Conservation (phyloP, 345 rosid species). For the Punica granatum region DNA sequence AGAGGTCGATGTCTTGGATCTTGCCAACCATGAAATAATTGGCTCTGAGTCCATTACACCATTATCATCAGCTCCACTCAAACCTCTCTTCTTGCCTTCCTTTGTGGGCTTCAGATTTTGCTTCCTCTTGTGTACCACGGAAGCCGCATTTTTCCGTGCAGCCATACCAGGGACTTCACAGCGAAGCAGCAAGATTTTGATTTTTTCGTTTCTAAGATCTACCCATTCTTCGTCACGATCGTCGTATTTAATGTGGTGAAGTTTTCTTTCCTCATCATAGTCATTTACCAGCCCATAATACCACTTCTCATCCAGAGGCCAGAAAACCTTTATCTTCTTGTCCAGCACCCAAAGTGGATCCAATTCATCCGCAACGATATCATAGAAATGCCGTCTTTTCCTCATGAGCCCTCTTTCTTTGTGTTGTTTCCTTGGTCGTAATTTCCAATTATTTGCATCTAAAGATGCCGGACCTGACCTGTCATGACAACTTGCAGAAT, state of each 20-base stretch:
- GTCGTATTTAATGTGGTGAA: slow-evolving; percentile 91
- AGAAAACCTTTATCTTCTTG: slow-evolving; percentile 71
- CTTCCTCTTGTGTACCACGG: slow-evolving; percentile 27
- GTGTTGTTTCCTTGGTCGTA: slow-evolving; percentile 62
- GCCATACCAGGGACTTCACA: slow-evolving; percentile 62
- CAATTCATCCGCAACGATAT: slow-evolving; percentile 55
- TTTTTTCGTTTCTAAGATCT: slow-evolving; percentile 67
- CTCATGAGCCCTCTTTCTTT: slow-evolving; percentile 49
- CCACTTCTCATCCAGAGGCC: slow-evolving; percentile 97
- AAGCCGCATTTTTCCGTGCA: slow-evolving; percentile 31
- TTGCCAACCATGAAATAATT: slow-evolving; percentile 85
- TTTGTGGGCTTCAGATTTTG: slow-evolving; percentile 26
- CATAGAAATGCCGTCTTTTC: slow-evolving; percentile 85
- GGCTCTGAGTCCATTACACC: slow-evolving; percentile 72
- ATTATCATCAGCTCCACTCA: slow-evolving; percentile 42
- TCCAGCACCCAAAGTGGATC: slow-evolving; percentile 69
- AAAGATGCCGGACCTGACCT: slow-evolving; percentile 43
- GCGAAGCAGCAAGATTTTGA: slow-evolving; percentile 77
- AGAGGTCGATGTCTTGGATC: slow-evolving; percentile 57
- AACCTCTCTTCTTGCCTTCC: slow-evolving; percentile 33
- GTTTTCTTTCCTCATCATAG: slow-evolving; percentile 62
- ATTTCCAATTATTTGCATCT: slow-evolving; percentile 56
- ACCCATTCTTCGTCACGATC: slow-evolving; percentile 99
- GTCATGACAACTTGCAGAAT: slow-evolving; percentile 22
- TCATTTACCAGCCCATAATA: slow-evolving; percentile 73